Percentiles rank a stretch among this genome's conserved stretches.
Conservation (phyloP, 1,284 basidiomycete species). For the Volvariella surrecta region DNA sequence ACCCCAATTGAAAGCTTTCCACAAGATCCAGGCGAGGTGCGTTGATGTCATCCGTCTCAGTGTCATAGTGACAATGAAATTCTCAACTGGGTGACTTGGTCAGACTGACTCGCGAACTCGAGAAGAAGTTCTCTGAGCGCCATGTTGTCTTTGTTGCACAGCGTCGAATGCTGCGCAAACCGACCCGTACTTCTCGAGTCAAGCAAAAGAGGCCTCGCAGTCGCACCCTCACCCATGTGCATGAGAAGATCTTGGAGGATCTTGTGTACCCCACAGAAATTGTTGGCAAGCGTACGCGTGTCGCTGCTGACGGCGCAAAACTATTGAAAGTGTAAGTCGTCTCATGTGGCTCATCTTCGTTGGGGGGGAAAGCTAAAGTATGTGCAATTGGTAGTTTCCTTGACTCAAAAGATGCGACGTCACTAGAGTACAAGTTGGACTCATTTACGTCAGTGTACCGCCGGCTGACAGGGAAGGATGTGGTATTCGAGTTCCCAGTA, state of each 20-base stretch:
- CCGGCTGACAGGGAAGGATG: constrained; percentile 91
- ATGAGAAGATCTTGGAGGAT: constrained; percentile 98
- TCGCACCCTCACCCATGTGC: constrained; percentile 95
- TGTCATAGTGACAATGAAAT: constrained; percentile 8
- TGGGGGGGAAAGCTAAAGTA: background rate
- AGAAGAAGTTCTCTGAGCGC: constrained; percentile 99
- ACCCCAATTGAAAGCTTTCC: constrained; percentile 97
- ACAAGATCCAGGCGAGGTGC: constrained; percentile 96
- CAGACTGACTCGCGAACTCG: constrained; percentile 96
- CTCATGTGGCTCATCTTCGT: too few relatives aligned
- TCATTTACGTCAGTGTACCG: constrained; percentile 94
- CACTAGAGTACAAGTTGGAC: constrained; percentile 99
- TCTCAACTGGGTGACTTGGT: constrained; percentile 7
- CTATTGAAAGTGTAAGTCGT: constrained; percentile 86
- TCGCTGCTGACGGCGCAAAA: constrained; percentile 86
- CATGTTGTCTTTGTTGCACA: constrained; percentile 99
- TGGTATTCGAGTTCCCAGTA: constrained; percentile 83
- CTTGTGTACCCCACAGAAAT: constrained; percentile 99
- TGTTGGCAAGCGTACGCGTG: constrained; percentile 94
- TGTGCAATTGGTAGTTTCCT: constrained; percentile 62
- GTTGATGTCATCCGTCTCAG: constrained; percentile 20
- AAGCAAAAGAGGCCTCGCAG: constrained; percentile 96
- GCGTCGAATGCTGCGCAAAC: constrained; percentile 97
- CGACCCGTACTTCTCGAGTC: constrained; percentile 86
- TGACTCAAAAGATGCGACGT: constrained; percentile 97